Percentiles rank a stretch among this genome's conserved stretches.
Conservation (phyloP, 1,284 basidiomycete species). For the Fomitiporia mediterranea region DNA sequence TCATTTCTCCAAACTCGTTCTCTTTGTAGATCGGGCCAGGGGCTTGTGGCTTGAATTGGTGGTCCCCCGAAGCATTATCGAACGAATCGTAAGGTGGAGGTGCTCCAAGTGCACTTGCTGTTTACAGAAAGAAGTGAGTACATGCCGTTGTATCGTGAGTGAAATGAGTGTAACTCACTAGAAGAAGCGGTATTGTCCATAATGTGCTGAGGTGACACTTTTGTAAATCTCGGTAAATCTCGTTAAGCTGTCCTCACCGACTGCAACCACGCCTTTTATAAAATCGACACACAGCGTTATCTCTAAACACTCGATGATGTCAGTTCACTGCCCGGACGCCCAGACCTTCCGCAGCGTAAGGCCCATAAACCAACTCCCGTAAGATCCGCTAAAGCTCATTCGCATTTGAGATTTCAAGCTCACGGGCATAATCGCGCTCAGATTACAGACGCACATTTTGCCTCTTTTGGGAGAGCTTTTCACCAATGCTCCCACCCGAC, state of each 20-base stretch:
- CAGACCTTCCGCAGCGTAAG: neutral
- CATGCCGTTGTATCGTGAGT: too few relatives aligned
- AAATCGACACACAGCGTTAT: too few relatives aligned
- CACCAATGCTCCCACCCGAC: neutral
- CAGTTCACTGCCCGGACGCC: neutral
- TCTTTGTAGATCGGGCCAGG: constrained; percentile 12
- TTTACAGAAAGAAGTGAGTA: neutral
- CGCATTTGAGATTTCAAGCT: neutral
- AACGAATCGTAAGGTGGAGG: neutral
- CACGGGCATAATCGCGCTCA: neutral
- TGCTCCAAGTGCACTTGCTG: neutral
- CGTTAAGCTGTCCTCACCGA: too few relatives aligned
- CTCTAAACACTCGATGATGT: neutral
- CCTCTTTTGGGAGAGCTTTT: neutral
- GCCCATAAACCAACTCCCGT: neutral
- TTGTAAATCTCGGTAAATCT: too few relatives aligned
- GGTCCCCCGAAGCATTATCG: neutral
- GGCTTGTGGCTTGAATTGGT: neutral
- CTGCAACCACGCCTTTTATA: too few relatives aligned
- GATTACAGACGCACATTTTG: neutral
- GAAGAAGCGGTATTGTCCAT: too few relatives aligned
- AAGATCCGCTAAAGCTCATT: neutral
- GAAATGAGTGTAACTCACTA: too few relatives aligned
- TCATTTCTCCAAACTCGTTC: constrained; percentile 16
- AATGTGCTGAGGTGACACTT: too few relatives aligned